These are phyloP conservation scores for Leavenworthia alabamica DNA, from an alignment of 345 rosid genomes.

Conservation along the genomic window DNA sequence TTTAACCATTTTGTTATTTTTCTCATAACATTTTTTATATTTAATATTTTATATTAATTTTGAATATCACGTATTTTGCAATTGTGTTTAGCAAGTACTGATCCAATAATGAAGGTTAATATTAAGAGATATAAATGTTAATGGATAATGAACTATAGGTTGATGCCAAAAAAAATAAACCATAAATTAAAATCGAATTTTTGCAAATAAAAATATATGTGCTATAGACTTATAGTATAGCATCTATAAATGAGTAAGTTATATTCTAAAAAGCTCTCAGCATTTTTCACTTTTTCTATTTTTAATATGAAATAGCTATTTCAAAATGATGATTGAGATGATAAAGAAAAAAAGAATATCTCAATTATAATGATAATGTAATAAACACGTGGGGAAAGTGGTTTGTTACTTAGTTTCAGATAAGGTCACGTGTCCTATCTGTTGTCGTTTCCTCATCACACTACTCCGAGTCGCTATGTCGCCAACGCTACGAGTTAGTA, in stretches of 20 bases:
- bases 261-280: not conserved
- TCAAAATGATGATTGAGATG: not conserved
- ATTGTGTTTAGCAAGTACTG: not conserved
- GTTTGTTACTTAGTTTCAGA: not conserved
- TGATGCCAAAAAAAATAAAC: too few relatives aligned
- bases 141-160: too few relatives aligned
- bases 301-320: not conserved
- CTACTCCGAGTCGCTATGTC: slow-evolving; percentile 12
- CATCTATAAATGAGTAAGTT: not conserved
- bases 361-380: not conserved
- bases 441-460: slow-evolving; percentile 21
- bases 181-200: too few relatives aligned
- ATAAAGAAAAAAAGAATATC: not conserved
- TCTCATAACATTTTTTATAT: not conserved
- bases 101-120: too few relatives aligned
- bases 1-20: not conserved
- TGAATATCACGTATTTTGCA: not conserved
- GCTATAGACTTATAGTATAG: not conserved
- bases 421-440: slow-evolving; percentile 22
- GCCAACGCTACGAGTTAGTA: slow-evolving; percentile 8
- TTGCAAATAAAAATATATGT: too few relatives aligned
- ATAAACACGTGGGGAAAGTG: slow-evolving; percentile 16
- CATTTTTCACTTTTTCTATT: not conserved
- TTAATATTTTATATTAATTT: not conserved
- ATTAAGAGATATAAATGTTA: too few relatives aligned